A percentile compares a stretch with the other conserved stretches of the same genome.
Conservation (phyloP, 371 early-diverging fungal species). For the Mortierella polycephala region DNA sequence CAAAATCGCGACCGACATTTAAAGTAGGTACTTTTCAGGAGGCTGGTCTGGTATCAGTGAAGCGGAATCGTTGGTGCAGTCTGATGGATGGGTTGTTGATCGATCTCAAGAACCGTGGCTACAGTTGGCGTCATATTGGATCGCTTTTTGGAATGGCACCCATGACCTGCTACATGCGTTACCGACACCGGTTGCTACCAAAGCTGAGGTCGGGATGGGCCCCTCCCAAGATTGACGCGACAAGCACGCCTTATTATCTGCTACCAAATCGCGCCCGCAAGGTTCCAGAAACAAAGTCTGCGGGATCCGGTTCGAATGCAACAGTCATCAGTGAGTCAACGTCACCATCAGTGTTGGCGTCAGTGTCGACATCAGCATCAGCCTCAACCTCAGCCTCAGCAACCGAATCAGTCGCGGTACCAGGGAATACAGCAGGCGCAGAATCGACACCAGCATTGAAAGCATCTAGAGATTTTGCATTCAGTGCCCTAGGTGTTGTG, state of each 20-base stretch:
- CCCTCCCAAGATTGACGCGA: conserved; percentile 10
- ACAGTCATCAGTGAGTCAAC: not conserved
- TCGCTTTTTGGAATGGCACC: conserved; percentile 25
- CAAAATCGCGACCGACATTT: not conserved
- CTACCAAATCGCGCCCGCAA: conserved; percentile 10
- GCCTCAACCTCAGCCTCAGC: not conserved
- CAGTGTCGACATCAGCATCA: not conserved
- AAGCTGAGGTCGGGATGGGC: conserved; percentile 26
- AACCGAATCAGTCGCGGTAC: not conserved
- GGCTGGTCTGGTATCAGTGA: not conserved
- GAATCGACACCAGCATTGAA: not conserved
- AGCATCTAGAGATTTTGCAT: not conserved
- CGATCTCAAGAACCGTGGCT: conserved; percentile 20
- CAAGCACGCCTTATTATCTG: conserved; percentile 27
- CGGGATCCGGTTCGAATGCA: not conserved
- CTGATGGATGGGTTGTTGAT: conserved; percentile 25
- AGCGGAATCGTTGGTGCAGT: conserved; percentile 17
- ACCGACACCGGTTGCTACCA: not conserved
- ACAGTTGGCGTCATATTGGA: conserved; percentile 43
- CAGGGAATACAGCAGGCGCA: not conserved
- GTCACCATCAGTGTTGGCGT: not conserved
- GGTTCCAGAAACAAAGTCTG: not conserved
- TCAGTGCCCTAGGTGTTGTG: not conserved
- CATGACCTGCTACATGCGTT: conserved; percentile 32
- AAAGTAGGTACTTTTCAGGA: not conserved